Evolutionary conservation across 1,139 yeast genomes (phyloP), one percentile per base, ranked within the genome.

Genomic region (Meyerozyma sp.): DNA sequence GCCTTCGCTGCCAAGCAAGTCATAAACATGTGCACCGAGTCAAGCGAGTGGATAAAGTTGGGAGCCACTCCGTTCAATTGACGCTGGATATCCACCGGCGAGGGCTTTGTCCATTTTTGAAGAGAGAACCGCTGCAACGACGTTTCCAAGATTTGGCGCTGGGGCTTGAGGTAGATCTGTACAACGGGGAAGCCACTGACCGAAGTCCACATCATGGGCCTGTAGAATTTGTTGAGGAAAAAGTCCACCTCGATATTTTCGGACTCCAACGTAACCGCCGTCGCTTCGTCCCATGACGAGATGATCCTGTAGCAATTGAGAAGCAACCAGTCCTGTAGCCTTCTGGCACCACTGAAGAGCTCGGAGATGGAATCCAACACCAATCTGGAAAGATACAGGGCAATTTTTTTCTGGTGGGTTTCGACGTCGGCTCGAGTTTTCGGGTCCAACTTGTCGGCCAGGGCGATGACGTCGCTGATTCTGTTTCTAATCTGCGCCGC

Each of bases 171-270:
- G 54, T 73, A 73, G 16, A 61, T 48, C 48, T 73, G 78, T 2
- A 71, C 61, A 7, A 73, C 67, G 0, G 77, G 77, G 41, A 72
- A 66, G 9, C 77, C 76, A 1, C 68, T 57, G 1, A 67, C 48
- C 0, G 76, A 54, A 2, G 73, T 68, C 78, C 78, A 73, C 62
- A 65, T 66, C 66, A 73, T 65, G 5, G 73, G 75, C 23, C 58
- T 52, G 48, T 48, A 61, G 18, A 46, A 49, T 5, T 46, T 40
- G 8, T 49, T 45, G 8, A 44, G 41, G 34, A 60, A 54, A 29
- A 65, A 57, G 42, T 61, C 56, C 11, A 28, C 38, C 5, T 41
- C 44, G 16, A 28, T 11, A 47, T 36, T 21, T 3, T 45, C 42
- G 11, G 28, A 21, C n/a, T 36, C 39, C 5, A 53, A 38, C 32